Conservation (phyloP, 108 stramenopile species). For the Nitzschia sp. region DNA sequence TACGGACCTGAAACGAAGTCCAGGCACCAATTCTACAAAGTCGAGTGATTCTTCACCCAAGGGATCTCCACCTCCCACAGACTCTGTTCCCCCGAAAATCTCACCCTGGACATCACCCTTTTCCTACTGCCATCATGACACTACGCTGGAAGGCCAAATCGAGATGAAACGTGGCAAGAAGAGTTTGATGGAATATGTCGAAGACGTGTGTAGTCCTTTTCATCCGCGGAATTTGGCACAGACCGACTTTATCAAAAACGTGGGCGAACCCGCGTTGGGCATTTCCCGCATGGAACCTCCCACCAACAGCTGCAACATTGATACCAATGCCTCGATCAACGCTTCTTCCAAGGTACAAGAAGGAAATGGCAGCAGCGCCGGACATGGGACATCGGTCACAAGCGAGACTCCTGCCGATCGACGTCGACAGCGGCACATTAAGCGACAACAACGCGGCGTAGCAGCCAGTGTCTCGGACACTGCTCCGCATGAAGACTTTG, state of each 20-base stretch:
- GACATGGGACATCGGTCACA: conserved; percentile 2
- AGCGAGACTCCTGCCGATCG: conserved; percentile 35
- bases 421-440: conserved; percentile 24
- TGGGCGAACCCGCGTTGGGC: conserved; percentile 20
- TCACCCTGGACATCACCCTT: neutral
- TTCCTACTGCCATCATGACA: conserved; percentile 19
- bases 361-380: neutral
- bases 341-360: neutral
- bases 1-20: conserved; percentile 4
- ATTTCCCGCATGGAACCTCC: conserved; percentile 31
- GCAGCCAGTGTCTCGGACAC: neutral
- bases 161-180: conserved; percentile 1
- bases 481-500: conserved; percentile 33
- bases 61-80: conserved; percentile 9
- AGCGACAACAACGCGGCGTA: conserved; percentile 8
- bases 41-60: conserved; percentile 23
- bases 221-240: conserved; percentile 20
- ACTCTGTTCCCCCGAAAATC: neutral
- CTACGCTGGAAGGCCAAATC: conserved; percentile 2
- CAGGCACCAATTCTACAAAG: conserved; percentile 27
- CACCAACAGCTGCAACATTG: too few species aligned
- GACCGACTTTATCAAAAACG: neutral
- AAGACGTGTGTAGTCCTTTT: conserved; percentile 24
- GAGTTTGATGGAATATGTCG: conserved; percentile 13
- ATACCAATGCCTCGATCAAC: neutral